Base-by-base conservation (phyloP, 176 grass and related monocot genomes). In the Thinopyrum elongatum region DNA sequence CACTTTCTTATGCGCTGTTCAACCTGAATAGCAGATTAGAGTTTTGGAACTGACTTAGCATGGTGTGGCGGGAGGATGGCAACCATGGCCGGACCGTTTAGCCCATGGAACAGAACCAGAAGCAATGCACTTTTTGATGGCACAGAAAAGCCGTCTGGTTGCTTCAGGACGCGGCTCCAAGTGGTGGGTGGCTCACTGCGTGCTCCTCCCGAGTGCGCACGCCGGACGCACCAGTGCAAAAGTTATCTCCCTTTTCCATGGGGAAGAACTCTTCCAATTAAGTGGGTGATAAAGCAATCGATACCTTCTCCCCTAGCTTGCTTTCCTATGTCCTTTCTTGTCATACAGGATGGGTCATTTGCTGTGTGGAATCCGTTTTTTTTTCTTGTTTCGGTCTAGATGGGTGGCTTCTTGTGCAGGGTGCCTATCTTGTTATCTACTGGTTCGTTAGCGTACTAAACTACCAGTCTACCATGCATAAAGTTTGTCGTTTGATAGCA, bases 111-210 rank as follows among this genome's bases (percentile, higher is more conserved):
- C n/a, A 27, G 6, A 46, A 46, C 60, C 4, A 59, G 42, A 67
- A 83, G 58, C 81, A 21, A 84, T 30, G 59, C 80, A 75, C 76
- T 76, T 84, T 68, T 77, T 41, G 22, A 16, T 60, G 65, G 22
- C 78, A 22, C 15, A 16, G 7, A 80, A 80, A 75, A 22, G 74
- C 6, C 13, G 12, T 51, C 67, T 4, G 22, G 46, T 79, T 66
- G 66, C 84, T 59, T 90, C 33, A 65, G 42, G 39, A 58, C 74
- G 59, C 66, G 36, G 15, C n/a, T 7, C 80, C 65, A 65, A 73
- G 64, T 76, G 81, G 68, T 90, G 85, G 85, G 27, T 84, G 84
- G 84, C 65, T 79, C 80, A 58, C 57, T 30, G 39, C 59, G 68
- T 90, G 80, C 84, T 13, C 74, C 41, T 64, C 31, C 23, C 28